Percentiles rank a stretch among this genome's conserved stretches.
These are phyloP conservation scores for Talaromyces nanjingensis DNA, from an alignment of 495 filamentous ascomycete genomes.

Conservation along the genomic window DNA sequence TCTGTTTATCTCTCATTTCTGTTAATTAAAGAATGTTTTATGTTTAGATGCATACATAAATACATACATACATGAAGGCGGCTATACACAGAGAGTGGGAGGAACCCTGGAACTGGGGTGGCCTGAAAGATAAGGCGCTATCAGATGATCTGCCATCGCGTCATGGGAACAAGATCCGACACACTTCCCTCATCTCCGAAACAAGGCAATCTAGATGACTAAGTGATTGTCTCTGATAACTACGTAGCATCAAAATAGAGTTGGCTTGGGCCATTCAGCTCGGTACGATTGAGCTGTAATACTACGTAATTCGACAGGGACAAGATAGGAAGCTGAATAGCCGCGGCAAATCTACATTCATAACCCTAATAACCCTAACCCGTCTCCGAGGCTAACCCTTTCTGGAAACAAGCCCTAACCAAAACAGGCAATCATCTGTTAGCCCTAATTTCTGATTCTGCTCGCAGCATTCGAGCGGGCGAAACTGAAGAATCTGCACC, in stretches of 20 bases:
- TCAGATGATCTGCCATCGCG: not conserved
- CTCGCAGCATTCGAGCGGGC: not conserved
- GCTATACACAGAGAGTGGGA: not conserved
- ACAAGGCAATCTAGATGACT: not conserved
- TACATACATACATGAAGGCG: too few species aligned
- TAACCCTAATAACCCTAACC: not conserved
- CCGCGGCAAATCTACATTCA: not conserved
- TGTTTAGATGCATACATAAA: too few species aligned
- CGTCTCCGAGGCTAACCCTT: not conserved
- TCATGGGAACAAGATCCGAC: not conserved
- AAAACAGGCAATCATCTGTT: not conserved
- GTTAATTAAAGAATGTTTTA: not conserved
- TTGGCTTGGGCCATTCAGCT: not conserved
- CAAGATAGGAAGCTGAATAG: not conserved
- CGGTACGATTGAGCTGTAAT: not conserved
- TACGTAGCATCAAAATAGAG: not conserved
- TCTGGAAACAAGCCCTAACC: not conserved
- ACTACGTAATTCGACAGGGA: not conserved
- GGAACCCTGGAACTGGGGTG: not conserved
- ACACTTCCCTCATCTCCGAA: not conserved
- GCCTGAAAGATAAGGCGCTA: not conserved
- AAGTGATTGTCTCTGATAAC: not conserved
- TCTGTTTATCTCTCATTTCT: not conserved
- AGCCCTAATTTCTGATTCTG: not conserved
- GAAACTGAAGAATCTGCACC: not conserved